Evolutionary conservation across 306 rosid species (phyloP), one percentile per base, ranked within the genome.

Genomic region (Prunus mume): DNA sequence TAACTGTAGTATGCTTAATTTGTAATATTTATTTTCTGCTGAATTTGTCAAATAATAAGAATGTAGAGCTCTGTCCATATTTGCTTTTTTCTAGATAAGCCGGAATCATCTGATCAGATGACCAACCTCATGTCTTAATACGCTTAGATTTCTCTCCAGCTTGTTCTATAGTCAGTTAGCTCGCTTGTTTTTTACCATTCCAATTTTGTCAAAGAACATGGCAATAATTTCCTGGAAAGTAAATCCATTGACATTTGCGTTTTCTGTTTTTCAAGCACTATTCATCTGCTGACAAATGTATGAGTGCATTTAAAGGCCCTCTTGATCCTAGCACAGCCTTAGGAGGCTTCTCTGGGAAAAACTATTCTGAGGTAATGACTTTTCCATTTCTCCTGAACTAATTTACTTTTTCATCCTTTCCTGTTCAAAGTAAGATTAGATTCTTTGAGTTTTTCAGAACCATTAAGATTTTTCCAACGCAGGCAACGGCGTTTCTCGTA

Each of bases 251-350:
- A 72, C 22, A 4, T 68, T 56, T 75, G 20, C 72, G 38, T 70
- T 38, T 76, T 77, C 64, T 84, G 69, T 77, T 82, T 32, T 61
- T 85, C 80, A 86, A 92, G 99, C 97, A 95, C 80, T 95, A 88
- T 86, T 90, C 99, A 66, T 90, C 97, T 82, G 99, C 99, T 69
- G 99, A 91, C 55, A 80, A 2, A 62, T 95, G 99, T 80, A 83
- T 90, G 96, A 95, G 93, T 80, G 99, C 97, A 82, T 95, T 92
- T 86, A 86, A 92, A 86, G 96, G 83, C 74, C 99, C 99, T 74
- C 88, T 95, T 71, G 99, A 95, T 85, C 98, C 99, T 55, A 95
- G 96, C 92, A 95, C 99, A 68, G 97, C 93, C 54, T 88, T 95
- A 79, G 99, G 99, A 80, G 97, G 97, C 74, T 95, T 84, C 86